Evolutionary conservation across 805 yeast genomes (phyloP).

Genomic region (Pichia nanzhaoensis): DNA sequence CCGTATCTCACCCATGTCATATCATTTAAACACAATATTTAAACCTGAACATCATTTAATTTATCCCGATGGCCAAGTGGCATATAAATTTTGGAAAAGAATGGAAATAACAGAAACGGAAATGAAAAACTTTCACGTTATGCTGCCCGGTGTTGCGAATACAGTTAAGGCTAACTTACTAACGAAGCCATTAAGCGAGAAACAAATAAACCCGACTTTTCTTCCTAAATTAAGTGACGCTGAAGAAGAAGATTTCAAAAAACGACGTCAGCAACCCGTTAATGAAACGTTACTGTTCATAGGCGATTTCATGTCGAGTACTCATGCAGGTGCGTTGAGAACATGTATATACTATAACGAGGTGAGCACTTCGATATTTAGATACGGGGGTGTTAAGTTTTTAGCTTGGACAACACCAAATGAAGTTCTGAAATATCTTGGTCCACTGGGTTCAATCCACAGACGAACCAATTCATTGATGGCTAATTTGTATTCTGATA

Average conservation of each 20-base stretch:
- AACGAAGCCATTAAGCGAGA: constrained; percentile 34
- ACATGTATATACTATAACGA: constrained; percentile 27
- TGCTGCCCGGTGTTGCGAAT: constrained; percentile 12
- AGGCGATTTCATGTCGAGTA: constrained; percentile 28
- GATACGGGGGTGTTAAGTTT: constrained; percentile 52
- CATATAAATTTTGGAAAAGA: constrained; percentile 22
- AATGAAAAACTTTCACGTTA: constrained; percentile 15
- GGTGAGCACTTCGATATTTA: constrained; percentile 32
- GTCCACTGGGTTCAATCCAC: constrained; percentile 42
- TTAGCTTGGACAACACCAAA: constrained; percentile 57
- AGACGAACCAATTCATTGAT: constrained; percentile 62
- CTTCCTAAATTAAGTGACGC: constrained; percentile 3
- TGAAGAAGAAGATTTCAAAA: constrained; percentile 1
- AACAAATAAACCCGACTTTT: constrained; percentile 34
- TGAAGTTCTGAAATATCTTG: constrained; percentile 56
- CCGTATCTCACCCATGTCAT: constrained; percentile 54
- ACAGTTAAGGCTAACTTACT: constrained; percentile 17
- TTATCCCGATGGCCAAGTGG: constrained; percentile 28
- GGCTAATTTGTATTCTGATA: constrained; percentile 56
- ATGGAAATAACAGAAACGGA: constrained; percentile 13
- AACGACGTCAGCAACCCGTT: constrained; percentile 12
- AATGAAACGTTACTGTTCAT: constrained; percentile 26
- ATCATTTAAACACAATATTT: constrained; percentile 52
- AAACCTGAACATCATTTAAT: constrained; percentile 60
- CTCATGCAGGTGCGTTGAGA: constrained; percentile 56